Conservation (phyloP, 2,329 filamentous ascomycete species). For the Corynespora cassiicola region DNA sequence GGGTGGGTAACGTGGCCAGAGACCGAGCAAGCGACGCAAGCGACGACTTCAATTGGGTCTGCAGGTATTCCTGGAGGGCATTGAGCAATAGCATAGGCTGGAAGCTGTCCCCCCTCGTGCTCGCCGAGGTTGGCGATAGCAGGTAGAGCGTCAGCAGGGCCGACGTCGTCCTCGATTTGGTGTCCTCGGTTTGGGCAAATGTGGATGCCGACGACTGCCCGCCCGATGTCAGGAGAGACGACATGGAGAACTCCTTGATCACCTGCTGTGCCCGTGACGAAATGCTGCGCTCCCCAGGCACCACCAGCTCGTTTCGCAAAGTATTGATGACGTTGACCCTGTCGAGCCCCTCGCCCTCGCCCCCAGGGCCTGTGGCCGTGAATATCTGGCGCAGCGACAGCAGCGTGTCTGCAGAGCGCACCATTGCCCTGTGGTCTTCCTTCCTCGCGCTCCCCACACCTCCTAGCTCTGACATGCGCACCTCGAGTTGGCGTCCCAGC, state of each 20-base stretch:
- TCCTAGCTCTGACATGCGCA: conserved; percentile 77
- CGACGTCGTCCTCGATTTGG: conserved; percentile 73
- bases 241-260: conserved; percentile 83
- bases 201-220: conserved; percentile 50
- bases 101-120: conserved; percentile 57
- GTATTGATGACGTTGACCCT: conserved; percentile 74
- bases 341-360: conserved; percentile 79
- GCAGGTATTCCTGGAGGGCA: conserved; percentile 81
- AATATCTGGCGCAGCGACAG: conserved; percentile 77
- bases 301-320: conserved; percentile 72
- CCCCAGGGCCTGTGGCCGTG: conserved; percentile 68
- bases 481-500: conserved; percentile 83
- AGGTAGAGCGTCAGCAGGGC: conserved; percentile 81
- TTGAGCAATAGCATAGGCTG: conserved; percentile 76
- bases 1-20: conserved; percentile 77
- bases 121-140: conserved; percentile 70
- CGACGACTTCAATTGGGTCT: conserved; percentile 79
- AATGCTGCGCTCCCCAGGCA: conserved; percentile 76
- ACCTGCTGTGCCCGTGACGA: conserved; percentile 77
- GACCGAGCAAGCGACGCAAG: conserved; percentile 76
- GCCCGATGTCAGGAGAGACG: conserved; percentile 53
- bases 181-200: conserved; percentile 73
- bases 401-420: conserved; percentile 82
- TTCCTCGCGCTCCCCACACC: conserved; percentile 57
- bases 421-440: conserved; percentile 78